Evolutionary conservation across 192 early-diverging fungal genomes (phyloP).

Genomic region (Gaertneriomyces sp.): DNA sequence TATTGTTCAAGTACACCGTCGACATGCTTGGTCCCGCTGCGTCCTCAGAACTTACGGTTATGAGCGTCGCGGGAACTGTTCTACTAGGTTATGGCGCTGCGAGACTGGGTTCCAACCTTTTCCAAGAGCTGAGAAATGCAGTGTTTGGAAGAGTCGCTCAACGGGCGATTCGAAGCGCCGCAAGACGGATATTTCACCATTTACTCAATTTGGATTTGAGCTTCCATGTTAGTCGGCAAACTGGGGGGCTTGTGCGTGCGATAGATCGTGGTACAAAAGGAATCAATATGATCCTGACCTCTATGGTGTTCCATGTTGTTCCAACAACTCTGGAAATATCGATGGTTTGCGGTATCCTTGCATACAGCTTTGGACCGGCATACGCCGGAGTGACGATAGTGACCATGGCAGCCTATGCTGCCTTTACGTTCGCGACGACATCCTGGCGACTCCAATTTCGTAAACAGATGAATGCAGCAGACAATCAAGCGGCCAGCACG

Average conservation of each 20-base stretch:
- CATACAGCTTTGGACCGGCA: conserved; percentile 63
- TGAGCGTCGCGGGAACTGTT: conserved; percentile 83
- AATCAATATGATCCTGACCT: conserved; percentile 94
- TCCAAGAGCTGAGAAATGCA: conserved; percentile 90
- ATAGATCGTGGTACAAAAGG: conserved; percentile 88
- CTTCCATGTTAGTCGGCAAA: conserved; percentile 92
- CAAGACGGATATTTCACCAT: conserved; percentile 87
- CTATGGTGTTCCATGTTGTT: conserved; percentile 91
- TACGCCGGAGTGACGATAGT: conserved; percentile 84
- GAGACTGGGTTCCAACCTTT: conserved; percentile 71
- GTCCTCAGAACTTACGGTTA: conserved; percentile 42
- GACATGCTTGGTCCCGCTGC: conserved; percentile 72
- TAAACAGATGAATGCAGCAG: conserved; percentile 89
- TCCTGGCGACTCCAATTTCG: conserved; percentile 76
- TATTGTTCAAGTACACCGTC: conserved; percentile 90
- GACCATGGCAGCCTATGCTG: conserved; percentile 55
- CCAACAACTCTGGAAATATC: conserved; percentile 94
- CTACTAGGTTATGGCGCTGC: conserved; percentile 94
- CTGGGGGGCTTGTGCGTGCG: conserved; percentile 92
- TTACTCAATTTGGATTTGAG: conserved; percentile 80
- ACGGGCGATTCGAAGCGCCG: conserved; percentile 83
- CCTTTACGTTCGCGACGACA: conserved; percentile 67
- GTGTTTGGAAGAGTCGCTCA: conserved; percentile 93
- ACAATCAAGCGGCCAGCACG: conserved; percentile 89
- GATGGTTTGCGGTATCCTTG: conserved; percentile 91